These are phyloP conservation scores for Neurospora crassa DNA, from an alignment of 2,329 filamentous ascomycete species.

Conservation along the genomic window DNA sequence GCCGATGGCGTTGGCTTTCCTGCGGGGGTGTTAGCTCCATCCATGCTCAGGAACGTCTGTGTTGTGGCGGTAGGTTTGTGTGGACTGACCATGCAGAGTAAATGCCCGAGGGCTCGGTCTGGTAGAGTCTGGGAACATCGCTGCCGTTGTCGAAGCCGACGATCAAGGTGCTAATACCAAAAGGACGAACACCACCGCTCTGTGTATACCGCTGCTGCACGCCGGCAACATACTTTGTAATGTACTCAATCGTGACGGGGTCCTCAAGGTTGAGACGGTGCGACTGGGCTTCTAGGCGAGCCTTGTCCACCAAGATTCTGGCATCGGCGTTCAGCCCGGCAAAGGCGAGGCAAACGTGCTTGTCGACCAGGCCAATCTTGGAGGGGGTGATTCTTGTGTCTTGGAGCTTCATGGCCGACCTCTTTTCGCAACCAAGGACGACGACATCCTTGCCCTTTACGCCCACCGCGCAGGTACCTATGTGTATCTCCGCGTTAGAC, in stretches of 20 bases:
- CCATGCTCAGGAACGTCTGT: conserved; percentile 5
- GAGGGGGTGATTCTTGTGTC: conserved; percentile 98
- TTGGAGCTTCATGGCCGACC: conserved; percentile 98
- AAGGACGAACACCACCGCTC: conserved; percentile 95
- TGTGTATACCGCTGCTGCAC: conserved; percentile 99
- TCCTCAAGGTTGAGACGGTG: conserved; percentile 96
- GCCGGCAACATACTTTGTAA: conserved; percentile 95
- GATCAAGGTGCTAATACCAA: conserved; percentile 94
- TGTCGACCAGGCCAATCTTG: conserved; percentile 94
- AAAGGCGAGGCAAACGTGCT: conserved; percentile 93
- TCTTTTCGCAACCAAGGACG: conserved; percentile 95
- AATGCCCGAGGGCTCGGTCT: conserved; percentile 98
- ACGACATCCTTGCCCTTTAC: conserved; percentile 94
- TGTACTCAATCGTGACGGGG: conserved; percentile 96
- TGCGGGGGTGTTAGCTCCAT: conserved; percentile 28
- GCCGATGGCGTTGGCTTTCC: conserved; percentile 99
- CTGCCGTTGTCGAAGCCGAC: conserved; percentile 97
- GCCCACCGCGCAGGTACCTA: conserved; percentile 93
- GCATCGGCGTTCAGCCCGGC: conserved; percentile 96
- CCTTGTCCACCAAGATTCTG: conserved; percentile 96
- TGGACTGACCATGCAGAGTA: conserved; percentile 86
- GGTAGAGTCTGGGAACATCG: conserved; percentile 81
- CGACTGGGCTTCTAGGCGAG: conserved; percentile 91
- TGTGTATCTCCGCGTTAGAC: conserved; percentile 12
- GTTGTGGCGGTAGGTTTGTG: background rate